Conservation (phyloP, 2,329 filamentous ascomycete species). For the Cordyceps cateniannulata region DNA sequence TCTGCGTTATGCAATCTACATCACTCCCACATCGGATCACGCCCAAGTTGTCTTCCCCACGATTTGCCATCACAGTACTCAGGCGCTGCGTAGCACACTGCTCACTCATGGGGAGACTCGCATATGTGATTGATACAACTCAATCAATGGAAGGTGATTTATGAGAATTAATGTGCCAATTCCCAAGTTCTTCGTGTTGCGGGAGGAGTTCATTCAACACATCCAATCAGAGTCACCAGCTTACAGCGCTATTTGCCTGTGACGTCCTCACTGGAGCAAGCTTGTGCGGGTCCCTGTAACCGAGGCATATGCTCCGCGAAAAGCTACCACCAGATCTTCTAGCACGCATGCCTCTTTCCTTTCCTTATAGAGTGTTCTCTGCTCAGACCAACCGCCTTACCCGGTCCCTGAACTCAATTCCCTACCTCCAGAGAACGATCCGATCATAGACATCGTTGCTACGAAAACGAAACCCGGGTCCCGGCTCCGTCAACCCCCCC, state of each 20-base stretch:
- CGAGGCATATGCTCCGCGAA: constrained; percentile 28
- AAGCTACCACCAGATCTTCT: constrained; percentile 11
- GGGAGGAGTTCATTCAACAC: background rate
- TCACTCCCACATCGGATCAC: too few species aligned
- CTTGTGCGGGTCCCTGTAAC: constrained; percentile 17
- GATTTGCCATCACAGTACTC: too few species aligned
- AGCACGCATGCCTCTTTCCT: background rate
- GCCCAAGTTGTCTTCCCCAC: too few species aligned
- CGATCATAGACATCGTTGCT: background rate
- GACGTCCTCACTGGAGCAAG: constrained; percentile 6
- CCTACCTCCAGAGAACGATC: too few species aligned
- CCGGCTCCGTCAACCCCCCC: background rate
- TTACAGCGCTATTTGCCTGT: background rate
- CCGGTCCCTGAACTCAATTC: background rate
- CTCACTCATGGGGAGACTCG: too few species aligned
- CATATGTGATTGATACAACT: too few species aligned
- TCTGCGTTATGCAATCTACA: too few species aligned
- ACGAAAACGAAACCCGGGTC: too few species aligned
- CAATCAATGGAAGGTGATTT: too few species aligned
- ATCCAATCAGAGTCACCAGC: background rate
- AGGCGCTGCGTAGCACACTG: too few species aligned
- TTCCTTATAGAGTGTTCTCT: background rate
- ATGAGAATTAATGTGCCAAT: too few species aligned
- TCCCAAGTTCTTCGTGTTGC: too few species aligned
- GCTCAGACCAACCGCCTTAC: background rate